Conservation (phyloP, 345 rosid genomes). For the Microthlaspi erraticum region DNA sequence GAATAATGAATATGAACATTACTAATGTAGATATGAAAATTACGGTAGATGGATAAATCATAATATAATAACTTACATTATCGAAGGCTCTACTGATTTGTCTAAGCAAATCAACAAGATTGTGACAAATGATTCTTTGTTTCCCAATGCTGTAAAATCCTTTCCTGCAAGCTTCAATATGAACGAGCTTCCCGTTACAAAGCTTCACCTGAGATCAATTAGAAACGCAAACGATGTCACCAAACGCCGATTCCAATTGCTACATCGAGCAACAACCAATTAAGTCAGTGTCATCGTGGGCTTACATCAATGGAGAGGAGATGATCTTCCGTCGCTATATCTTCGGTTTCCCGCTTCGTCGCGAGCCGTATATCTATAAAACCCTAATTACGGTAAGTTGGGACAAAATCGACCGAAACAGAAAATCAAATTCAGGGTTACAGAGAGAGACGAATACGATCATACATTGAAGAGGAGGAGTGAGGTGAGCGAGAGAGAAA, state of each 20-base stretch:
- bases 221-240: conserved; percentile 18
- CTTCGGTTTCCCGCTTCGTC: conserved; percentile 60
- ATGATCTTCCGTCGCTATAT: conserved; percentile 71
- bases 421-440: not conserved
- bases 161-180: conserved; percentile 77
- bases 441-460: conserved; percentile 24
- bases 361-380: conserved; percentile 65
- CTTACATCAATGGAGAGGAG: conserved; percentile 87
- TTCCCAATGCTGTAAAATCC: conserved; percentile 86
- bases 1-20: conserved; percentile 22
- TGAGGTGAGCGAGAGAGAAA: conserved; percentile 89
- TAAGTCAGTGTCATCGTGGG: not conserved
- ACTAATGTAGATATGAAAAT: no score
- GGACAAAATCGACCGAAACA: conserved; percentile 26
- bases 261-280: conserved; percentile 9
- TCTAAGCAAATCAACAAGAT: conserved; percentile 88
- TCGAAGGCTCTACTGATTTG: conserved; percentile 93
- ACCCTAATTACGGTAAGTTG: conserved; percentile 34
- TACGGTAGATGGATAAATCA: not conserved
- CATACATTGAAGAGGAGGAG: conserved; percentile 93
- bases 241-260: not conserved
- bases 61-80: conserved; percentile 54
- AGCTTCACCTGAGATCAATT: conserved; percentile 71
- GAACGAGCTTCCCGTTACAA: conserved; percentile 90
- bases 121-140: conserved; percentile 76